These are phyloP conservation scores for Cyberlindnera mississippiensis DNA, from an alignment of 805 yeast species.

Conservation along the genomic window DNA sequence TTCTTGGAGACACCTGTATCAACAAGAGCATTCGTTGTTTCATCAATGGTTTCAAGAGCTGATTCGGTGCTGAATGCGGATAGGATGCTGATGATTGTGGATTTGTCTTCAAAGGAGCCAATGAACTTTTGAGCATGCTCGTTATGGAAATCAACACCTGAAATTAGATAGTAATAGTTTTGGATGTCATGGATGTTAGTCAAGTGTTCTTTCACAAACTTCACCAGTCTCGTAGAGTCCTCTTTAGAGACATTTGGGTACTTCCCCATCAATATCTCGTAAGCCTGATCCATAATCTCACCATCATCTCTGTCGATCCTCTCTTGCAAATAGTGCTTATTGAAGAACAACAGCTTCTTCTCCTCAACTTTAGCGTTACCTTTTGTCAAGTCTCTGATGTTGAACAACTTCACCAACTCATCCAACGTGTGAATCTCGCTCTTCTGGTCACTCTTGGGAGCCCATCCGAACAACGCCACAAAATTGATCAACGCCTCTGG, in stretches of 20 bases:
- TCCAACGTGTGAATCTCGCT: conserved; percentile 50
- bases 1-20: conserved; percentile 29
- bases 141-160: conserved; percentile 23
- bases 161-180: conserved; percentile 47
- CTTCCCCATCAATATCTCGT: conserved; percentile 17
- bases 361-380: conserved; percentile 93
- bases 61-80: conserved; percentile 10
- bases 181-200: conserved; percentile 51
- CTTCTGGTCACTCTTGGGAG: conserved; percentile 54
- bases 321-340: conserved; percentile 58
- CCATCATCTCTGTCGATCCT: conserved; percentile 38
- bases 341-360: conserved; percentile 69
- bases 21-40: conserved; percentile 3
- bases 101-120: conserved; percentile 12
- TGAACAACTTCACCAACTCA: conserved; percentile 53
- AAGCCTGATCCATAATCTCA: conserved; percentile 34
- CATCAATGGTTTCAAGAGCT: conserved; percentile 5
- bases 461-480: conserved; percentile 92
- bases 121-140: conserved; percentile 32
- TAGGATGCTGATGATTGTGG: conserved; percentile 16
- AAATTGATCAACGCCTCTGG: conserved; percentile 90
- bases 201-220: conserved; percentile 45
- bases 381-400: conserved; percentile 71
- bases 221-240: conserved; percentile 39
- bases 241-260: conserved; percentile 25